Evolutionary conservation across 768 basidiomycete genomes (phyloP).

Genomic region (Albatrellus ellisii): DNA sequence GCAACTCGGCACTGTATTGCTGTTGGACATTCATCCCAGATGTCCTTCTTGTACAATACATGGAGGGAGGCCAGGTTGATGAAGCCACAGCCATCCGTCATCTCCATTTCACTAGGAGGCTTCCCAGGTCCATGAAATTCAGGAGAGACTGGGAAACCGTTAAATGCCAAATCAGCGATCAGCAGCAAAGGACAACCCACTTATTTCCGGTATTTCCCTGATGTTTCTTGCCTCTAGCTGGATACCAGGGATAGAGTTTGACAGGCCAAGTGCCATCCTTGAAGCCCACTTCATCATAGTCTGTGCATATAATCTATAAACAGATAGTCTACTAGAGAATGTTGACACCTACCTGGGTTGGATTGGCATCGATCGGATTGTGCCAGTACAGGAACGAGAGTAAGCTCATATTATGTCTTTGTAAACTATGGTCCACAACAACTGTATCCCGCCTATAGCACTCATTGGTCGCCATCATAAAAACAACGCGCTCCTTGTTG

Average conservation of each 20-base stretch:
- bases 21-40: slow-evolving; percentile 15
- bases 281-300: slow-evolving; percentile 51
- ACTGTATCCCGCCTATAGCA: slow-evolving; percentile 10
- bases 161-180: neutral
- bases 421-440: neutral
- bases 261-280: slow-evolving; percentile 47
- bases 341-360: slow-evolving; percentile 31
- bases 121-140: slow-evolving; percentile 14
- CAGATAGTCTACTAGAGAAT: neutral
- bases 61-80: slow-evolving; percentile 43
- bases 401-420: slow-evolving; percentile 21
- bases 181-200: slow-evolving; percentile 21
- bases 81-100: slow-evolving; percentile 68
- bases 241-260: slow-evolving; percentile 49
- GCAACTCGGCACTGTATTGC: slow-evolving; percentile 20
- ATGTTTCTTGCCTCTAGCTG: slow-evolving; percentile 27
- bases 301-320: slow-evolving; percentile 24
- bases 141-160: slow-evolving; percentile 16
- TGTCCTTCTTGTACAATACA: slow-evolving; percentile 9
- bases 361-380: slow-evolving; percentile 36
- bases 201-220: slow-evolving; percentile 29
- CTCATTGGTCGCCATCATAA: slow-evolving; percentile 44
- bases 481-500: slow-evolving; percentile 40
- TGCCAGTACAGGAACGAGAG: slow-evolving; percentile 40
- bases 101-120: slow-evolving; percentile 19